phyloP scores from a whole-genome alignment of 2,329 filamentous ascomycete species.

The Penicillium sp. region DNA sequence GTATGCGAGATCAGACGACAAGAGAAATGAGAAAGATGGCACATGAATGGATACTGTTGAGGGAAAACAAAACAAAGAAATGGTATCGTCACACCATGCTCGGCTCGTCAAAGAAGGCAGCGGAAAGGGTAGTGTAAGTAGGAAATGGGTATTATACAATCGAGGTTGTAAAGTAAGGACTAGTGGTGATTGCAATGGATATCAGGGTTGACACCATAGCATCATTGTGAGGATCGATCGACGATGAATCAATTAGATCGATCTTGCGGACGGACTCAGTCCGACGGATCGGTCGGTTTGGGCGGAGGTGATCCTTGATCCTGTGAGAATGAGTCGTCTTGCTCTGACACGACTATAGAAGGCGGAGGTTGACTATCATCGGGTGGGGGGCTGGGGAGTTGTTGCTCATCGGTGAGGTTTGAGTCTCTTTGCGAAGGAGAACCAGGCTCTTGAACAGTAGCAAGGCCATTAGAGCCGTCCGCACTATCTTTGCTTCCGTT shows the following conservation, averaged over 20 bases:
- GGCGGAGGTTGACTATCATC: constrained; percentile 29
- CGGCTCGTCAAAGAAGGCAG: constrained; percentile 21
- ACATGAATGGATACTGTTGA: constrained; percentile 9
- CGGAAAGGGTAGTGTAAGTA: constrained; percentile 8
- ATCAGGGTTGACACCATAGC: constrained; percentile 11
- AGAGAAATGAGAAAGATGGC: constrained; percentile 12
- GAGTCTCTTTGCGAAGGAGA: constrained; percentile 29
- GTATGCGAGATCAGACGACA: constrained; percentile 14
- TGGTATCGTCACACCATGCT: constrained; percentile 27
- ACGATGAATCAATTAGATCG: constrained; percentile 32
- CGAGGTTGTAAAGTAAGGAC: constrained; percentile 15
- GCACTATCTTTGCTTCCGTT: constrained; percentile 38
- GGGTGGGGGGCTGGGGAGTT: constrained; percentile 22
- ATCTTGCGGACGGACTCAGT: constrained; percentile 15
- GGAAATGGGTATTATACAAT: constrained; percentile 27
- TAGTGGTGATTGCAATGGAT: constrained; percentile 11
- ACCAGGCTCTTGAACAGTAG: constrained; percentile 32
- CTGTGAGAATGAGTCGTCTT: constrained; percentile 21
- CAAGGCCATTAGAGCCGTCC: constrained; percentile 27
- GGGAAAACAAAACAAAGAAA: constrained; percentile 8
- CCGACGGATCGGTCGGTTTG: constrained; percentile 26
- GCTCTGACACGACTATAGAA: constrained; percentile 39
- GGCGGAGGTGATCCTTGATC: constrained; percentile 22
- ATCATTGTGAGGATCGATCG: constrained; percentile 19
- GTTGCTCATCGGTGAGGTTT: constrained; percentile 20